Conservation (phyloP, 495 filamentous ascomycete species). For the Neurospora sp. region DNA sequence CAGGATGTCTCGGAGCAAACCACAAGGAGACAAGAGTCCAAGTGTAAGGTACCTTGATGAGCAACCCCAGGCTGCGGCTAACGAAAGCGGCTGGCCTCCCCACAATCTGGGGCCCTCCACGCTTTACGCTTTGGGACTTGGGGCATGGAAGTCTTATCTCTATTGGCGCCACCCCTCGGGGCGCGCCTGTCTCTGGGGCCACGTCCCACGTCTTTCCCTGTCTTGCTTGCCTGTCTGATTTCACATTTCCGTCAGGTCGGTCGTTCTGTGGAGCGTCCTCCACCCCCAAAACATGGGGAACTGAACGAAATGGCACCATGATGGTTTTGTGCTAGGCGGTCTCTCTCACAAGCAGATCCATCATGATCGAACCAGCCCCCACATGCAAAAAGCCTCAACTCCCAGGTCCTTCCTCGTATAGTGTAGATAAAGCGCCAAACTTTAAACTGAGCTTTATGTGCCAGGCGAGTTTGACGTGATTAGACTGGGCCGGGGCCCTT, state of each 20-base stretch:
- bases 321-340: not conserved
- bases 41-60: not conserved
- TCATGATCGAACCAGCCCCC: not conserved
- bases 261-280: not conserved
- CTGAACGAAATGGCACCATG: not conserved
- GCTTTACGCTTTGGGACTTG: conserved; percentile 6
- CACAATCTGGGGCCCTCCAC: conserved; percentile 10
- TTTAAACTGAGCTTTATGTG: not conserved
- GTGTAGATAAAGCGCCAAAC: not conserved
- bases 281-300: conserved; percentile 1
- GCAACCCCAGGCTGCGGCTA: not conserved
- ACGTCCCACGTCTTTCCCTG: conserved; percentile 6
- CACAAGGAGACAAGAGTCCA: not conserved
- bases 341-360: not conserved
- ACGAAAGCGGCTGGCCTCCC: conserved; percentile 4
- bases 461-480: not conserved
- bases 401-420: not conserved
- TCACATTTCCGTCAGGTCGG: not conserved
- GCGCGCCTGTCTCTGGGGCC: conserved; percentile 8
- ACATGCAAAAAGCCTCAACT: not conserved
- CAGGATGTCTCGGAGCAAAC: not conserved
- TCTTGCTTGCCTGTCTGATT: not conserved
- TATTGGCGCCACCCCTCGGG: conserved; percentile 17
- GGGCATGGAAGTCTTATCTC: conserved; percentile 13
- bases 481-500: not conserved